Percentiles rank a stretch among this genome's conserved stretches.
Evolutionary conservation across 1,284 basidiomycete genomes (phyloP).

Genomic region (Cystodermella granulosa): DNA sequence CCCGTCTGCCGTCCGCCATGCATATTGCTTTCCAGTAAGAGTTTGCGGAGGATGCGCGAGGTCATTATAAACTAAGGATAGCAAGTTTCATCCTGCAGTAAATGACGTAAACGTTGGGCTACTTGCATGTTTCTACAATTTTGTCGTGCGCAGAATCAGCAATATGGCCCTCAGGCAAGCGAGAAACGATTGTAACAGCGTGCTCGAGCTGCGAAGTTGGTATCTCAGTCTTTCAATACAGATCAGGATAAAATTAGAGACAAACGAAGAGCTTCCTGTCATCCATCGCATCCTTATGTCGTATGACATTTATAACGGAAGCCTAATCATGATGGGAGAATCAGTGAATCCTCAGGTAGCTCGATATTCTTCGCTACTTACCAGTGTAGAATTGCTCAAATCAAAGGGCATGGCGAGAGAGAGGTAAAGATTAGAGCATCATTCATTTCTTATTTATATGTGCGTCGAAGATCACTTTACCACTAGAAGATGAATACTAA

Average conservation of each 20-base stretch:
- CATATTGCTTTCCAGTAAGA: conserved; percentile 56
- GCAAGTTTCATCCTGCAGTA: conserved; percentile 7
- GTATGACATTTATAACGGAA: conserved; percentile 52
- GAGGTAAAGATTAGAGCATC: no score
- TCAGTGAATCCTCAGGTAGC: no score
- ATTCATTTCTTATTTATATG: no score
- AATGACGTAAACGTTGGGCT: neutral
- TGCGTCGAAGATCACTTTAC: no score
- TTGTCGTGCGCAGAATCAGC: conserved; percentile 48
- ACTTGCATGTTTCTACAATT: conserved; percentile 56
- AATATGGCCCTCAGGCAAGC: conserved; percentile 50
- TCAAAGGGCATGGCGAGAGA: no score
- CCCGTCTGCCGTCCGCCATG: conserved; percentile 69
- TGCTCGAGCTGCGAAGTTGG: conserved; percentile 59
- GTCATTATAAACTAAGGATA: conserved; percentile 75
- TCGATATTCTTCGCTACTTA: no score
- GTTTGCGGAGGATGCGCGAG: conserved; percentile 70
- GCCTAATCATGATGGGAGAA: no score
- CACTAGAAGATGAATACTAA: no score
- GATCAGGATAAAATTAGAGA: conserved; percentile 1
- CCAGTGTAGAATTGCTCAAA: no score
- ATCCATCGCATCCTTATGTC: conserved; percentile 57
- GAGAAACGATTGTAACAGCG: conserved; percentile 57
- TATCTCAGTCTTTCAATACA: neutral
- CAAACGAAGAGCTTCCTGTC: conserved; percentile 49